Evolutionary conservation across 2,329 filamentous ascomycete species (phyloP).

Genomic region (Aureobasidium musti): DNA sequence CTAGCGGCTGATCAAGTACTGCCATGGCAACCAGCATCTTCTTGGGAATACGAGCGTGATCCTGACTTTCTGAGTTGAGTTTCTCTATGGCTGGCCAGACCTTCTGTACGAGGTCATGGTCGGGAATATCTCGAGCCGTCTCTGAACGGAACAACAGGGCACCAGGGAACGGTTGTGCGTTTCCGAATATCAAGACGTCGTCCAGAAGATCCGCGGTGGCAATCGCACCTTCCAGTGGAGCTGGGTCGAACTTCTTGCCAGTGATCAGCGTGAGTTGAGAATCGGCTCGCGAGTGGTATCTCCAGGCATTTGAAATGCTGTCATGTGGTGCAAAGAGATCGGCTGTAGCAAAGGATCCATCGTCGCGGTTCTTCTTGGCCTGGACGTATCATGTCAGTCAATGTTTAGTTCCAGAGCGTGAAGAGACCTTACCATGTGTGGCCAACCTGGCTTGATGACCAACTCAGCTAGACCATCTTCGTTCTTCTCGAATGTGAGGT

Average conservation of each 20-base stretch:
- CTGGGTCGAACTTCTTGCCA: slow-evolving; percentile 69
- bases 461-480: slow-evolving; percentile 55
- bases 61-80: slow-evolving; percentile 54
- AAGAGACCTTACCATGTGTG: slow-evolving; percentile 48
- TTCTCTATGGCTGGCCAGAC: slow-evolving; percentile 51
- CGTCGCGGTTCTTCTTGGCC: slow-evolving; percentile 58
- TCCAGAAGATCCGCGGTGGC: slow-evolving; percentile 48
- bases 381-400: slow-evolving; percentile 6
- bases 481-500: slow-evolving; percentile 53
- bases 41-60: slow-evolving; percentile 54
- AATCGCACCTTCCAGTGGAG: slow-evolving; percentile 60
- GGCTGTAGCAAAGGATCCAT: slow-evolving; percentile 64
- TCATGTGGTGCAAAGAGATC: slow-evolving; percentile 63
- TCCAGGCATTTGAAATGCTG: slow-evolving; percentile 58
- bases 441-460: slow-evolving; percentile 59
- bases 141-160: slow-evolving; percentile 55
- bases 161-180: slow-evolving; percentile 58
- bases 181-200: slow-evolving; percentile 64
- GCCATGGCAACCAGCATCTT: slow-evolving; percentile 55
- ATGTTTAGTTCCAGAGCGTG: not conserved
- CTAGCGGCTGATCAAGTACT: slow-evolving; percentile 43
- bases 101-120: slow-evolving; percentile 46
- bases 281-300: slow-evolving; percentile 63
- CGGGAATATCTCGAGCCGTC: slow-evolving; percentile 35
- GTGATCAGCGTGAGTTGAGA: slow-evolving; percentile 63